A percentile compares a stretch with the other conserved stretches of the same genome.
Conservation (phyloP, 768 basidiomycete species). For the Hygrophoropsis aurantiaca region DNA sequence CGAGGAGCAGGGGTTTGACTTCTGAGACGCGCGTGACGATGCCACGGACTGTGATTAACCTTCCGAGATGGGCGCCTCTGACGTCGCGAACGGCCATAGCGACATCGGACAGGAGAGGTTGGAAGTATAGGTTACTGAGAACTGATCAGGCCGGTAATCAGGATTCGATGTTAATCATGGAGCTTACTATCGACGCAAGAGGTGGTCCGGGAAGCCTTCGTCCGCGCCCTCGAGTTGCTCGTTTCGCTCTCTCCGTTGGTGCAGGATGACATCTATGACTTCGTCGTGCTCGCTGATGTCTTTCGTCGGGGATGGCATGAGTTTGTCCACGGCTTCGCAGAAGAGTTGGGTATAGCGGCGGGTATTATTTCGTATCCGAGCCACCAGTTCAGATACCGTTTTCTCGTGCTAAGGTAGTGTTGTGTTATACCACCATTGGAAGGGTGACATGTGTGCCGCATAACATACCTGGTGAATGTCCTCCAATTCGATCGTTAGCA, state of each 20-base stretch:
- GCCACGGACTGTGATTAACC: conserved; percentile 92
- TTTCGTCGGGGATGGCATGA: conserved; percentile 85
- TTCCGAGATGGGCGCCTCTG: conserved; percentile 82
- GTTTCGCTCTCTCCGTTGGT: conserved; percentile 89
- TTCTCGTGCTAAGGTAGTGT: conserved; percentile 56
- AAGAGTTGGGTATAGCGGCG: conserved; percentile 90
- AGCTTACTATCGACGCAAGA: conserved; percentile 91
- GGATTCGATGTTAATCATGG: neutral
- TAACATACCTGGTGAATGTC: conserved; percentile 72
- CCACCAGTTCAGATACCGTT: conserved; percentile 70
- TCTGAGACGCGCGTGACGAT: conserved; percentile 99
- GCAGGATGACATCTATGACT: conserved; percentile 94
- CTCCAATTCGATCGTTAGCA: conserved; percentile 85
- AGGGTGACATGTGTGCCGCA: no score
- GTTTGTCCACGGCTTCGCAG: conserved; percentile 84
- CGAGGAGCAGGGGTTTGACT: conserved; percentile 95
- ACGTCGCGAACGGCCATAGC: conserved; percentile 92
- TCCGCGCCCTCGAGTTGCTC: conserved; percentile 72
- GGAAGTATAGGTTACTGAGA: conserved; percentile 89
- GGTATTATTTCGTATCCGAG: conserved; percentile 79
- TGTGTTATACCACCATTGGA: no score
- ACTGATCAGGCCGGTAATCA: conserved; percentile 12
- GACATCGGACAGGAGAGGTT: conserved; percentile 73
- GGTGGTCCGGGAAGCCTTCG: conserved; percentile 84
- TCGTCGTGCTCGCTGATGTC: conserved; percentile 91